Base-by-base conservation (phyloP, 345 rosid species). In the Sisymbrium irio region DNA sequence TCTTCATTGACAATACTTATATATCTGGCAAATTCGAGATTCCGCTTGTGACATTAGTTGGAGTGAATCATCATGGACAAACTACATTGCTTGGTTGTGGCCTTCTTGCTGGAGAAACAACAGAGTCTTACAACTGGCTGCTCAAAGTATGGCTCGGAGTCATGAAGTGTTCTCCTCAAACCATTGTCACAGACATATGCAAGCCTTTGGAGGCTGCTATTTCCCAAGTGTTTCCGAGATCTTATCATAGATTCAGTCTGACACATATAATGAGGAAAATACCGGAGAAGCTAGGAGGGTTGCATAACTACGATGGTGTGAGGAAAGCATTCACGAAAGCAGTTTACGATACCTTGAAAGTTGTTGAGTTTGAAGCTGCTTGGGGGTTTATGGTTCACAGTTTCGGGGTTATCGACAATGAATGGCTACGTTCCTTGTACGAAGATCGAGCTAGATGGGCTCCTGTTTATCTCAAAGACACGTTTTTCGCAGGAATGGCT, bases 361-460 rank as follows among this genome's bases (percentile, higher is more conserved):
- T 82, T 51, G 85, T 83, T 51, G 95, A 89, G 61, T 87, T 89
- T 74, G 92, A 89, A 76, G 67, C 80, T 56, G 95, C 84, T 19
- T 89, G 96, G 96, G 87, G 85, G 72, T 80, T 76, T 58, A 82
- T 85, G 90, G 80, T 81, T 72, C 95, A 84, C 75, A 81, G 32
- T 19, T 85, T 85, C 71, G 87, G 86, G 44, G 72, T 85, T 72
- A 58, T 79, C 20, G 85, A 87, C 55, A 82, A 87, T 40, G 90
- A 84, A 60, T 85, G 92, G 92, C 88, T 93, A 15, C 81, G 81
- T 72, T 74, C 86, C 32, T 81, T 87, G 51, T 89, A 86, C 62
- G 91, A 88, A 75, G 98, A 89, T 32, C 83, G 97, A 35, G 84
- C 68, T 73, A 79, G 53, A 22, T 93, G 98, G 98, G 89, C 87